Conservation (phyloP, 2,329 filamentous ascomycete species). For the Trichoderma guizhouense region DNA sequence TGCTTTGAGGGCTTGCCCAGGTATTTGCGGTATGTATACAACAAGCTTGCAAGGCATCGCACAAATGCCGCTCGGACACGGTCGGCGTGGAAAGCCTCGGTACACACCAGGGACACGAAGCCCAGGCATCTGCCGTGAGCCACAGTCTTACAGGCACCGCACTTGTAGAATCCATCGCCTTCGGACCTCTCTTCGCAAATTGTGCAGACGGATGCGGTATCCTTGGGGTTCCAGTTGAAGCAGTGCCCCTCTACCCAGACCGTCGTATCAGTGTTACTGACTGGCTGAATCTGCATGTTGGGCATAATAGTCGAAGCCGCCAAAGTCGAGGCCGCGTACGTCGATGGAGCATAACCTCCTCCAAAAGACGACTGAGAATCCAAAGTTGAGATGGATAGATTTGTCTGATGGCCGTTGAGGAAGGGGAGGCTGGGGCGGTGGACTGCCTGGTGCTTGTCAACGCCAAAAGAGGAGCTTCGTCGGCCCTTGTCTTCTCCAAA, state of each 20-base stretch:
- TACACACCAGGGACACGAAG: constrained; percentile 61
- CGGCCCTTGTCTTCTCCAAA: constrained; percentile 76
- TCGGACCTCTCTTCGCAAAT: constrained; percentile 74
- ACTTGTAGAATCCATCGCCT: constrained; percentile 71
- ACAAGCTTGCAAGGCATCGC: constrained; percentile 61
- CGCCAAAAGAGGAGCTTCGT: constrained; percentile 87
- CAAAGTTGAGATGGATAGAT: constrained; percentile 56
- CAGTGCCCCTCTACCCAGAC: constrained; percentile 86
- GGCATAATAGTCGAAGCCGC: constrained; percentile 86
- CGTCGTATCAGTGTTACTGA: constrained; percentile 72
- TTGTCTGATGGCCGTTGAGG: constrained; percentile 60
- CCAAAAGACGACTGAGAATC: constrained; percentile 68
- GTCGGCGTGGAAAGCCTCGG: constrained; percentile 59
- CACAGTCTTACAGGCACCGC: constrained; percentile 59
- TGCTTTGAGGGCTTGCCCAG: constrained; percentile 57
- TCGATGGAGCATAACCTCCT: constrained; percentile 72
- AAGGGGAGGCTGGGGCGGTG: constrained; percentile 73
- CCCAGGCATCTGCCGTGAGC: constrained; percentile 61
- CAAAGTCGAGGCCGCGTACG: constrained; percentile 81
- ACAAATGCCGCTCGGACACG: constrained; percentile 62
- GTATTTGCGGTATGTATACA: constrained; percentile 65
- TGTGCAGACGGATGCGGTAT: constrained; percentile 61
- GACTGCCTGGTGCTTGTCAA: constrained; percentile 64
- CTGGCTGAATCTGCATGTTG: constrained; percentile 74
- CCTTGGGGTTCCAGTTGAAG: constrained; percentile 61